Evolutionary conservation across 83 land plant species (phyloP), one percentile per base, ranked within the genome.

Genomic region (Picea abies): DNA sequence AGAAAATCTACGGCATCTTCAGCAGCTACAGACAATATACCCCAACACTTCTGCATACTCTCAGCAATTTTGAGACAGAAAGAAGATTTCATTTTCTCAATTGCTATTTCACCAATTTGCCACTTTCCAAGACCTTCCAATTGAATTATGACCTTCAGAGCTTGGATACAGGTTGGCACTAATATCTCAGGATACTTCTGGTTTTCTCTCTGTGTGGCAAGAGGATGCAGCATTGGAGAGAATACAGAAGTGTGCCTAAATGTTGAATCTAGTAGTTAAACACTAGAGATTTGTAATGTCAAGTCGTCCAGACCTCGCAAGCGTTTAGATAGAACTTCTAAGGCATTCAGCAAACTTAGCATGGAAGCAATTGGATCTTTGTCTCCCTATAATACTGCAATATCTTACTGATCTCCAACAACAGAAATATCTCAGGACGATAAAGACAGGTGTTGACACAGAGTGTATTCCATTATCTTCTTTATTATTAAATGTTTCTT

Each of bases 101-200:
- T 87, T 2, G 95, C 94, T 16, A 84, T 82, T 22, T 84, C 85
- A 83, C 91, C 95, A 85, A 91, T 80, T 16, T 97, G 98, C 99
- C 99, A 97, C 79, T 88, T 95, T 39, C 98, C 98, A 37, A 98
- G 95, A 60, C 99, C 98, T 86, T 97, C 99, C 37, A 97, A 80
- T 96, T 97, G 98, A 84, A 97, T 85, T 92, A 97, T 81, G 71
- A 97, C 94, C 66, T 95, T 92, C 49, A 97, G 79, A 69, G 99
- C 88, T 65, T 92, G 90, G 47, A 97, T 79, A 80, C 93, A 89
- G 60, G 90, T 85, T 82, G 92, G 35, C 60, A 79, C 62, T 44
- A 72, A 79, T 63, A 84, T 86, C 19, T 75, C 76, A 8, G 82
- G 58, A 52, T 76, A 82, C 17, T 63, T n/a, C 39, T n/a, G 35